phyloP scores from a whole-genome alignment of 495 filamentous ascomycete species.

The Talaromyces trachyspermus region DNA sequence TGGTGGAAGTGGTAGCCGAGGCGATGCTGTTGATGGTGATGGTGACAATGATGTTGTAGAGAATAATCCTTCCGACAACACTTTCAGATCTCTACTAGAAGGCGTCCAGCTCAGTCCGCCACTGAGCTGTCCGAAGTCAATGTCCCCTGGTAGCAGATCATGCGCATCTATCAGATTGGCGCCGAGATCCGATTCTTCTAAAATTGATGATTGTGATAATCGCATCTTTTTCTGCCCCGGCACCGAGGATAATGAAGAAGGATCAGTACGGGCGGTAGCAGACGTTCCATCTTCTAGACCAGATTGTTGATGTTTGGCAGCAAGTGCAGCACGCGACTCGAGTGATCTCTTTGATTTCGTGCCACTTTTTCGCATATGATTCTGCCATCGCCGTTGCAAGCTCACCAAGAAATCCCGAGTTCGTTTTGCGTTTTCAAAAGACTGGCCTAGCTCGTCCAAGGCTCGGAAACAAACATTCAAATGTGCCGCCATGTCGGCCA shows the following conservation, averaged over 20 bases:
- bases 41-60: background rate
- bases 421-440: slow-evolving; percentile 40
- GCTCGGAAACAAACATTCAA: slow-evolving; percentile 43
- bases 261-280: background rate
- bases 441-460: slow-evolving; percentile 38
- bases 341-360: slow-evolving; percentile 27
- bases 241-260: background rate
- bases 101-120: slow-evolving; percentile 10
- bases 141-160: background rate
- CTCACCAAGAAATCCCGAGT: slow-evolving; percentile 39
- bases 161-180: slow-evolving; percentile 4
- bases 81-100: slow-evolving; percentile 21
- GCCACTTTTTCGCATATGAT: slow-evolving; percentile 36
- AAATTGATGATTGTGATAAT: slow-evolving; percentile 6
- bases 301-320: background rate
- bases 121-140: slow-evolving; percentile 4
- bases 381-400: slow-evolving; percentile 40
- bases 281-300: background rate
- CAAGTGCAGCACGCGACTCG: slow-evolving; percentile 14
- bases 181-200: slow-evolving; percentile 1
- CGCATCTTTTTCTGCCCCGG: slow-evolving; percentile 4
- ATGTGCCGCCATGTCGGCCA: slow-evolving; percentile 38
- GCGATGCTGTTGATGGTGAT: background rate
- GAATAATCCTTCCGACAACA: slow-evolving; percentile 21
- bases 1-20: background rate